These are phyloP conservation scores for Guyanaporus albipodus DNA, from an alignment of 768 basidiomycete species.

Conservation along the genomic window DNA sequence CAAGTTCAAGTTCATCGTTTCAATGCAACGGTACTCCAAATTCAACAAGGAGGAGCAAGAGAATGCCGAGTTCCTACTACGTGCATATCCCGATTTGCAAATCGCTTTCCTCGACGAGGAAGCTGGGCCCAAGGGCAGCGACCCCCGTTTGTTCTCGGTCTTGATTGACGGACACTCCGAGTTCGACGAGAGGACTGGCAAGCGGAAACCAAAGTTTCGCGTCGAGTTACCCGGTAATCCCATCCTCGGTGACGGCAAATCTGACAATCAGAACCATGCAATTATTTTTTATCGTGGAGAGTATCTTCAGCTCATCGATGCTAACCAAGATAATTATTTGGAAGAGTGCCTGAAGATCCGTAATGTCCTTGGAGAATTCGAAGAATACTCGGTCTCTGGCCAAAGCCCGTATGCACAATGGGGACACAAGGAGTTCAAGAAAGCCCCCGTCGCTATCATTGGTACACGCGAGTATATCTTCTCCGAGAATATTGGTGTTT, in stretches of 20 bases:
- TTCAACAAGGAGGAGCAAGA: slow-evolving; percentile 99
- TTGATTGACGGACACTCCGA: slow-evolving; percentile 98
- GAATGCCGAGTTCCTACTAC: slow-evolving; percentile 95
- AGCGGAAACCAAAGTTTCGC: slow-evolving; percentile 94
- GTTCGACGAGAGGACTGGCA: slow-evolving; percentile 81
- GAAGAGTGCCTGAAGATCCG: slow-evolving; percentile 99
- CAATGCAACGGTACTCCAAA: slow-evolving; percentile 98
- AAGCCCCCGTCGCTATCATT: slow-evolving; percentile 92
- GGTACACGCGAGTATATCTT: slow-evolving; percentile 99
- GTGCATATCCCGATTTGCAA: slow-evolving; percentile 97
- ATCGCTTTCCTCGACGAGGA: slow-evolving; percentile 99
- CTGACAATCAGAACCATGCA: slow-evolving; percentile 99
- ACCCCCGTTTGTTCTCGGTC: slow-evolving; percentile 85
- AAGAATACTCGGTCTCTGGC: slow-evolving; percentile 85
- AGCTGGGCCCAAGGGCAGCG: slow-evolving; percentile 80
- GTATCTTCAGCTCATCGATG: slow-evolving; percentile 98
- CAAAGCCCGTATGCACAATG: slow-evolving; percentile 96
- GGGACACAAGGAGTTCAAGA: slow-evolving; percentile 90
- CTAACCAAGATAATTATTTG: slow-evolving; percentile 99
- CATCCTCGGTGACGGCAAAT: slow-evolving; percentile 98
- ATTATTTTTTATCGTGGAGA: slow-evolving; percentile 99
- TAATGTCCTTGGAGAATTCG: slow-evolving; percentile 96
- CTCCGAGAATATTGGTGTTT: slow-evolving; percentile 98
- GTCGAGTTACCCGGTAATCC: slow-evolving; percentile 98
- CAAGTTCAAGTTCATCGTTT: slow-evolving; percentile 97